These are phyloP conservation scores for Luzula sylvatica DNA, from an alignment of 176 grass and related monocot species.

Conservation along the genomic window DNA sequence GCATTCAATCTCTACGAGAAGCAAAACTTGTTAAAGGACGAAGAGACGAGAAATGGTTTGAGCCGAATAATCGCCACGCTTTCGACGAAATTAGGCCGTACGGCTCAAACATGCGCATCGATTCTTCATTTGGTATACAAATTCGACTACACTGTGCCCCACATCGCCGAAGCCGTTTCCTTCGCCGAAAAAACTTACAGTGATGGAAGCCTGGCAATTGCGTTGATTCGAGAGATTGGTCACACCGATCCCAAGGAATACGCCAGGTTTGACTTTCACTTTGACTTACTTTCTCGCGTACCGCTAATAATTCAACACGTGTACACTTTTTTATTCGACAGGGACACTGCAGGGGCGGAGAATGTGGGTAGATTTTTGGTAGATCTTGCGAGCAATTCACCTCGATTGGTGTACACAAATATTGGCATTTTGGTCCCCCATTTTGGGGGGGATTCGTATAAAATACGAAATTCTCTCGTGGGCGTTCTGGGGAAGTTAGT, in stretches of 20 bases:
- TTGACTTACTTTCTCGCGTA: too few relatives aligned
- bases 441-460: slow-evolving; percentile 94
- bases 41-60: slow-evolving; percentile 59
- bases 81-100: slow-evolving; percentile 64
- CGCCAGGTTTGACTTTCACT: slow-evolving; percentile 20
- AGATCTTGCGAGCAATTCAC: slow-evolving; percentile 59
- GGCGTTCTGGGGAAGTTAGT: slow-evolving; percentile 80
- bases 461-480: slow-evolving; percentile 97
- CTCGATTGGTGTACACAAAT: slow-evolving; percentile 87
- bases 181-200: slow-evolving; percentile 63
- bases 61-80: slow-evolving; percentile 64
- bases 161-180: slow-evolving; percentile 67
- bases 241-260: slow-evolving; percentile 83
- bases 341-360: slow-evolving; percentile 71
- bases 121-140: slow-evolving; percentile 76
- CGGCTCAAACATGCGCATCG: slow-evolving; percentile 78
- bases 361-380: slow-evolving; percentile 84
- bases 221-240: slow-evolving; percentile 82
- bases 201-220: slow-evolving; percentile 69
- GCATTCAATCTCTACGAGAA: slow-evolving; percentile 64
- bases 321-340: too few relatives aligned
- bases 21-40: slow-evolving; percentile 60
- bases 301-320: too few relatives aligned
- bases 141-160: slow-evolving; percentile 56
- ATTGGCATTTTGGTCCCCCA: slow-evolving; percentile 77